phyloP scores from a whole-genome alignment of 2,329 filamentous ascomycete genomes.

The Pyrenochaeta sp. region DNA sequence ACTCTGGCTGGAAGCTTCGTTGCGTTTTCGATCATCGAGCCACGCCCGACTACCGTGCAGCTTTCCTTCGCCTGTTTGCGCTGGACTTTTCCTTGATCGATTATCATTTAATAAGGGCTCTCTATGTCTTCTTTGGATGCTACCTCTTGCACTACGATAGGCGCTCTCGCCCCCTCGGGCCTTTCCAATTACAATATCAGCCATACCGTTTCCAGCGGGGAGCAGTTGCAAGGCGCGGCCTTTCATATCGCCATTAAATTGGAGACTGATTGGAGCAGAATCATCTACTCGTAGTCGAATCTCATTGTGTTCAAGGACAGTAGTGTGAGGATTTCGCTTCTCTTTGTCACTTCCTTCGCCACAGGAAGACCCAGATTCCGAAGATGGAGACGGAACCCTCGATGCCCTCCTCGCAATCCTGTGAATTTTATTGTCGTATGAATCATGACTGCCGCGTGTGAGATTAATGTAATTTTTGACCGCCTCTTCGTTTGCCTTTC shows the following conservation, averaged over 20 bases:
- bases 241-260: slow-evolving; percentile 46
- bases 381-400: slow-evolving; percentile 29
- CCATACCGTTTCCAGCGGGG: slow-evolving; percentile 41
- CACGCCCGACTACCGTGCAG: too few species aligned
- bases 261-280: slow-evolving; percentile 35
- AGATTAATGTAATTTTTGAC: slow-evolving; percentile 33
- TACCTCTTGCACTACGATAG: slow-evolving; percentile 38
- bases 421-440: slow-evolving; percentile 21
- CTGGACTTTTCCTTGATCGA: too few species aligned
- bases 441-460: slow-evolving; percentile 23
- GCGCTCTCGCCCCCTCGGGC: slow-evolving; percentile 28
- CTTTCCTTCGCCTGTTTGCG: too few species aligned
- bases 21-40: too few species aligned
- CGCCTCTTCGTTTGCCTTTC: background rate
- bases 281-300: slow-evolving; percentile 43
- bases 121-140: slow-evolving; percentile 7
- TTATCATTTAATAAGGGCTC: too few species aligned
- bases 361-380: slow-evolving; percentile 32
- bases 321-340: slow-evolving; percentile 27
- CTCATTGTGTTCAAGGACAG: slow-evolving; percentile 32
- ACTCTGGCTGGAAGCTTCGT: too few species aligned
- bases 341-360: slow-evolving; percentile 24
- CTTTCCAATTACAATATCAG: slow-evolving; percentile 41
- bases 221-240: slow-evolving; percentile 41
- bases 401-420: slow-evolving; percentile 33